Base-by-base conservation (phyloP, 2,329 filamentous ascomycete genomes). In the Fusarium praegraminearum region DNA sequence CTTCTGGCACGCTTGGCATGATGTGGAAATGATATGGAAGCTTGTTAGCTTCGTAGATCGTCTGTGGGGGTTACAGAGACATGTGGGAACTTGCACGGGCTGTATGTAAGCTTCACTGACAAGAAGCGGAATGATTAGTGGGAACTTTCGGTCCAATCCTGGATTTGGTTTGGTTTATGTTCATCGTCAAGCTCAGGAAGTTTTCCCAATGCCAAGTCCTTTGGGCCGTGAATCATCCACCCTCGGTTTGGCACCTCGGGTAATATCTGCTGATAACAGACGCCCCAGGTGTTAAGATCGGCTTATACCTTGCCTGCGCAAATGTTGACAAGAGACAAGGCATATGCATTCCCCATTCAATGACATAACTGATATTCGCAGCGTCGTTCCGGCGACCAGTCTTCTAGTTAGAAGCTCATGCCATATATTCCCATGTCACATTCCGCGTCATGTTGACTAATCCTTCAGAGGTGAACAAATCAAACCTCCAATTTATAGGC, bases 1-100 rank as follows among this genome's bases (percentile, higher is more conserved):
- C 60, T 53, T 53, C 57, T 44, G 40, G 33, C 26, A 47, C 54
- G 36, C 64, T 67, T 67, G 57, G 52, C 64, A 59, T 46, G 20
- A 45, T 54, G 38, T 51, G 45, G 53, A 57, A 57, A 38, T 63
- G 20, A 32, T 49, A 44, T 61, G 45, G 53, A 57, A 52, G 51
- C 53, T 44, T 58, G 59, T 58, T 62, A 67, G 63, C 32, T 52
- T 63, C 36, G 46, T 26, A 60, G 62, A 65, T 67, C 63, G 22
- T 50, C 47, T 67, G 65, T 46, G 64, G 65, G 65, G 65, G 53
- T 51, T 41, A 22, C 50, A 53, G 49, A 68, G 65, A 55, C 59
- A 64, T 51, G 59, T 69, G 65, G 49, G 59, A 59, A 69, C 65
- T 69, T 28, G 40, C 36, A 38, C 59, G 45, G 45, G 22, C 26